Evolutionary conservation across 139 green algal species (phyloP), one percentile per base, ranked within the genome.

Genomic region (Micractinium conductrix): DNA sequence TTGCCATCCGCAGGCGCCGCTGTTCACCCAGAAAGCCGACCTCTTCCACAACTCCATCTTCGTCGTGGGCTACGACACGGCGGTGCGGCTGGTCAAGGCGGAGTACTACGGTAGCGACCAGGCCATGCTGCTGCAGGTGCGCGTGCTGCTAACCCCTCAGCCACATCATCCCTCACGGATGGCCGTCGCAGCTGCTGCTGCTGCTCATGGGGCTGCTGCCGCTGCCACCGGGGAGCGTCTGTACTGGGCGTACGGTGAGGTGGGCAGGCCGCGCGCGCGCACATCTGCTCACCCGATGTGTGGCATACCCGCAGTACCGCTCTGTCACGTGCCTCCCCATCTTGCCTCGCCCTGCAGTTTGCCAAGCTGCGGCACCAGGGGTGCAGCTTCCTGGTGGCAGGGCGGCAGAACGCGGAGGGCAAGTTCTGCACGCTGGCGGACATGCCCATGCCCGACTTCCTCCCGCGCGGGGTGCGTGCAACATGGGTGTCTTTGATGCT

Each of bases 1-100:
- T 12, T 58, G 12, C 30, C 71, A 44, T 8, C 86, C 84, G 72
- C 87, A 89, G 68, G 92, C 92, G 6, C 90, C 94, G 8, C 90
- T 98, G 17, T 98, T 96, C 86, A 91, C 85, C 22, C 28, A 92
- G 45, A 98, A 98, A 83, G 93, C 93, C 2, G 72, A 86, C 28
- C 87, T 98, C 22, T 87, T 98, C 55, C 90, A 82, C 8, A 78
- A 84, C 67, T 91, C 85, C 75, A 79, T 81, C 0, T 96, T 97
- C 86, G 93, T 96, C 44, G 84, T 97, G n/a, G 94, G 94, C 33
- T 95, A 92, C 73, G 95, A 97, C 91, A 98, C 95, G 0, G 94
- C 92, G 0, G 86, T 92, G 5, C 90, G 95, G 2, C 88, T 98
- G 10, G 89, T 98, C 35, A 87, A 92, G 84, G 85, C 90, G 22